Conservation (phyloP, 495 filamentous ascomycete species). For the Penicillium egyptiacum region DNA sequence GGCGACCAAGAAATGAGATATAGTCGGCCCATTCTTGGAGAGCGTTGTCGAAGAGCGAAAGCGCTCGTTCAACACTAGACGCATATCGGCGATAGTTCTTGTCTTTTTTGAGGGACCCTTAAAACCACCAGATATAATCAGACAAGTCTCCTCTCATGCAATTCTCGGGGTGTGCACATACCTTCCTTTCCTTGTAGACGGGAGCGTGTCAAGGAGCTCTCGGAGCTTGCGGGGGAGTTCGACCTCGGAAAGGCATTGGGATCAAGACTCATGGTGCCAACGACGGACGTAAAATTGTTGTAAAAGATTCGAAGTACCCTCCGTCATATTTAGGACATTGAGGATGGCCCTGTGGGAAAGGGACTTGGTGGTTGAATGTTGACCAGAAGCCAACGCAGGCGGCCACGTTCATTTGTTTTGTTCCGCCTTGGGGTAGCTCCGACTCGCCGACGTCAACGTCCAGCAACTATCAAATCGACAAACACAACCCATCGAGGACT, state of each 20-base stretch:
- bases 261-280: conserved; percentile 69
- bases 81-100: conserved; percentile 92
- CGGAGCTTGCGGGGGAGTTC: conserved; percentile 74
- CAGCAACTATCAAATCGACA: conserved; percentile 6
- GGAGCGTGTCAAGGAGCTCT: conserved; percentile 66
- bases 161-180: conserved; percentile 21
- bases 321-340: conserved; percentile 44
- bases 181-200: conserved; percentile 55
- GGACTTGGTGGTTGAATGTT: conserved; percentile 17
- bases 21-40: conserved; percentile 99
- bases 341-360: conserved; percentile 17
- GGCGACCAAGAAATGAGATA: conserved; percentile 89
- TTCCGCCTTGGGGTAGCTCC: conserved; percentile 28
- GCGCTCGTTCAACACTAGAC: conserved; percentile 78
- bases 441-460: conserved; percentile 24
- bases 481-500: not conserved
- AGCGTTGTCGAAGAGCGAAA: conserved; percentile 88
- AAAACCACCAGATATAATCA: conserved; percentile 8
- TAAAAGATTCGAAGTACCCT: conserved; percentile 24
- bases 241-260: conserved; percentile 63
- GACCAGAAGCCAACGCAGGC: conserved; percentile 34
- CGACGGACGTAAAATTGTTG: conserved; percentile 28
- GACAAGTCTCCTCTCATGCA: not conserved
- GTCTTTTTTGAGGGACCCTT: conserved; percentile 79
- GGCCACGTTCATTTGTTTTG: conserved; percentile 31